Evolutionary conservation across 202 grass and related monocot genomes (phyloP).

Genomic region (Hordeum pubiflorum): DNA sequence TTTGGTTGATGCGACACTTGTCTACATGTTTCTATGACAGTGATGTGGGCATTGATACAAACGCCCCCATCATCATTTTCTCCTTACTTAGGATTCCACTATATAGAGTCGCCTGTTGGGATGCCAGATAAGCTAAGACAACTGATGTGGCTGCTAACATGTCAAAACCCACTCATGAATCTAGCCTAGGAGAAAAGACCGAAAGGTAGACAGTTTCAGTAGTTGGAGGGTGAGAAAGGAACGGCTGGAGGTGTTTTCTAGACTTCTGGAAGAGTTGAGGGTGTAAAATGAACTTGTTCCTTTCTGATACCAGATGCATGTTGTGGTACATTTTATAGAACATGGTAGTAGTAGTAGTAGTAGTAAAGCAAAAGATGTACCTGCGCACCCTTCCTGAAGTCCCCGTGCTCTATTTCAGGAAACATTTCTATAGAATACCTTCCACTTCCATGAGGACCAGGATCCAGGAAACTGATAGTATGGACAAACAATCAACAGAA

Average conservation of each 20-base stretch:
- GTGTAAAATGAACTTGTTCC: neutral
- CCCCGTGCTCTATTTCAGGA: constrained; percentile 70
- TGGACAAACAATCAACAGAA: constrained; percentile 18
- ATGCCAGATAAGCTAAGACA: neutral
- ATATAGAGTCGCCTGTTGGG: neutral
- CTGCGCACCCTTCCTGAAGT: constrained; percentile 97
- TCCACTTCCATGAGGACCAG: constrained; percentile 91
- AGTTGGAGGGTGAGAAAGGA: neutral
- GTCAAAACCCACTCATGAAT: neutral
- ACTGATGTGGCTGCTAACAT: neutral
- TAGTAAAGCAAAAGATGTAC: constrained; percentile 33
- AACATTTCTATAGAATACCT: constrained; percentile 84
- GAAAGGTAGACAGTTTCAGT: neutral
- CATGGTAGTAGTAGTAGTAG: neutral
- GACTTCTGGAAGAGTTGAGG: neutral
- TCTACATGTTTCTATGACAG: neutral
- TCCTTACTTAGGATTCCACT: neutral
- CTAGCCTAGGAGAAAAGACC: neutral
- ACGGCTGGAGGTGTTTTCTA: too few relatives aligned
- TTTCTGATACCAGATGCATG: neutral
- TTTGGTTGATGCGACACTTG: neutral
- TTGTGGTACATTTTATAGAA: constrained; percentile 6
- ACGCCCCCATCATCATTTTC: neutral
- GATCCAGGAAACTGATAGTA: constrained; percentile 75
- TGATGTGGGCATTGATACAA: neutral